Evolutionary conservation across 345 rosid genomes (phyloP).

Genomic region (sweet orange (Citrus sinensis)): DVS_A1.0 CM039162.1:31725501-31726000

Average conservation of each 20-base stretch:
- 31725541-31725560: constrained; percentile 26
- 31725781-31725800: background rate
- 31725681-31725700: background rate
- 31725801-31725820: background rate
- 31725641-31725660: constrained; percentile 18
- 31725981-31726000: background rate
- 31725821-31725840: background rate
- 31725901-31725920: background rate
- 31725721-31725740: background rate
- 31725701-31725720: background rate
- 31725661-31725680: constrained; percentile 12
- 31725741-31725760: no score
- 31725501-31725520: constrained; percentile 42
- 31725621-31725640: constrained; percentile 42
- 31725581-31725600: constrained; percentile 33
- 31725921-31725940: no score
- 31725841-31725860: background rate
- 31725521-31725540: background rate
- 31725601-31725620: constrained; percentile 35
- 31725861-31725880: constrained; percentile 31
- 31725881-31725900: constrained; percentile 21
- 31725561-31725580: constrained; percentile 43
- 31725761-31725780: no score
- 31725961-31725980: background rate
- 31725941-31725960: constrained; percentile 1